Percentiles rank a stretch among this genome's conserved stretches.
Evolutionary conservation across 177 flowering plant genomes (phyloP).

Genomic region (Vitis hybrid): DNA sequence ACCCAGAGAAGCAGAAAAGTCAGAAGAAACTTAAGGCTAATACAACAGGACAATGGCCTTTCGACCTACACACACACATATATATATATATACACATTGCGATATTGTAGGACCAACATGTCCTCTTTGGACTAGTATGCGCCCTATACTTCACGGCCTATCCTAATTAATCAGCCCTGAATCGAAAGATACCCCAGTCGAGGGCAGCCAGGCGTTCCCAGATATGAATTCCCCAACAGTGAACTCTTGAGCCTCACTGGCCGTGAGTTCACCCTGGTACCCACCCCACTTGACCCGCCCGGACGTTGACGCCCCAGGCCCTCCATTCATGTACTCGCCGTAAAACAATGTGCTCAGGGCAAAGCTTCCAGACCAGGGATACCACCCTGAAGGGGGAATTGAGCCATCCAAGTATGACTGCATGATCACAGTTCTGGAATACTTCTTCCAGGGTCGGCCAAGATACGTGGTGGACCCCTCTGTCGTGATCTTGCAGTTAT

Average conservation of each 20-base stretch:
- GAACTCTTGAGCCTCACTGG: constrained; percentile 4
- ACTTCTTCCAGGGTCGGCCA: constrained; percentile 47
- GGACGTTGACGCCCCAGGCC: constrained; percentile 34
- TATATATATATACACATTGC: too few relatives aligned
- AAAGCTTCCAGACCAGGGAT: constrained; percentile 11
- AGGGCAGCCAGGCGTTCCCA: constrained; percentile 18
- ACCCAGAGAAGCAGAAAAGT: too few relatives aligned
- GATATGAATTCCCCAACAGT: constrained; percentile 12
- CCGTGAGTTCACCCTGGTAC: constrained; percentile 3
- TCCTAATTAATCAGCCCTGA: constrained; percentile 7
- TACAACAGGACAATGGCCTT: too few relatives aligned
- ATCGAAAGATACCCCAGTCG: constrained; percentile 17
- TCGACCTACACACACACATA: too few relatives aligned
- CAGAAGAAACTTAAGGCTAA: too few relatives aligned
- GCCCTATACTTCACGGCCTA: too few relatives aligned
- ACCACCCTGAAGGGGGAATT: constrained; percentile 11
- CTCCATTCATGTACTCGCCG: constrained; percentile 44
- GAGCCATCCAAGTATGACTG: constrained; percentile 27
- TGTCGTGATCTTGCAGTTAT: constrained; percentile 27
- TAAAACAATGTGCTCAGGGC: constrained; percentile 26
- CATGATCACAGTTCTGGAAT: constrained; percentile 43
- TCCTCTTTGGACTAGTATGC: too few relatives aligned
- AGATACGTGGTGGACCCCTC: constrained; percentile 26
- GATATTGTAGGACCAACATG: too few relatives aligned
- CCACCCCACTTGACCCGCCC: constrained; percentile 41